A percentile compares a stretch with the other conserved stretches of the same genome.
These are phyloP conservation scores for Irpex lacteus DNA, from an alignment of 1,284 basidiomycete species.

Conservation along the genomic window DNA sequence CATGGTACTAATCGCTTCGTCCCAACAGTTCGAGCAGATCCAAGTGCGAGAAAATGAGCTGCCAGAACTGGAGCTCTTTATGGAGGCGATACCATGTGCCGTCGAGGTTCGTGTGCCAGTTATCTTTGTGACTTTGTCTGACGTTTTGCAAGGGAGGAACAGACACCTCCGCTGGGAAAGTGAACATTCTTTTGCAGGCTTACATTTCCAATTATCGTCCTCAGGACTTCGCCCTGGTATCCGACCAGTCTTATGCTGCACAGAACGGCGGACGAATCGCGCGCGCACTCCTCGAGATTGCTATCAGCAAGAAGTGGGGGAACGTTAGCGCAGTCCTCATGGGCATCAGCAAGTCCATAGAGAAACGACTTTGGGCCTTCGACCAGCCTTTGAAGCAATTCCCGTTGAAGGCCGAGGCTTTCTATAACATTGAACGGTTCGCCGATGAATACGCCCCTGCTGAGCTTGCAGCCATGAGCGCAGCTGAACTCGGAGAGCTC, in stretches of 20 bases:
- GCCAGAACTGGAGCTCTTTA: conserved; percentile 77
- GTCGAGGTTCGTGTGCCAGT: conserved; percentile 53
- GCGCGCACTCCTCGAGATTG: conserved; percentile 92
- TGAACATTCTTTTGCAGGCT: conserved; percentile 94
- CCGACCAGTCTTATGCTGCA: conserved; percentile 91
- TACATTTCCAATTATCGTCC: conserved; percentile 81
- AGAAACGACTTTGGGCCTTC: conserved; percentile 94
- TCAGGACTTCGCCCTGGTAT: conserved; percentile 96
- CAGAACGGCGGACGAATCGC: conserved; percentile 95
- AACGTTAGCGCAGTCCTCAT: conserved; percentile 79
- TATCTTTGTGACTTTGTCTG: background rate
- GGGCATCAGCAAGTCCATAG: conserved; percentile 91
- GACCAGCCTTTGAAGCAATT: conserved; percentile 91
- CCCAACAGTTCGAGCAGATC: conserved; percentile 87
- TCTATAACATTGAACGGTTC: conserved; percentile 80
- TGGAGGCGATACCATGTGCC: conserved; percentile 73
- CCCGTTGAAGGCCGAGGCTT: conserved; percentile 69
- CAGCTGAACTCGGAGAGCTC: conserved; percentile 78
- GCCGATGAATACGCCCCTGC: conserved; percentile 82
- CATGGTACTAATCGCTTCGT: background rate
- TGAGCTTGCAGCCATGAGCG: conserved; percentile 75
- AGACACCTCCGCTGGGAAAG: conserved; percentile 84
- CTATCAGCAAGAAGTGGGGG: conserved; percentile 90
- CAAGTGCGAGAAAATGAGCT: conserved; percentile 90
- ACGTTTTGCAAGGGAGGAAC: conserved; percentile 56